Conservation (phyloP, 495 filamentous ascomycete genomes). For the Lophiotrema nucula region DNA sequence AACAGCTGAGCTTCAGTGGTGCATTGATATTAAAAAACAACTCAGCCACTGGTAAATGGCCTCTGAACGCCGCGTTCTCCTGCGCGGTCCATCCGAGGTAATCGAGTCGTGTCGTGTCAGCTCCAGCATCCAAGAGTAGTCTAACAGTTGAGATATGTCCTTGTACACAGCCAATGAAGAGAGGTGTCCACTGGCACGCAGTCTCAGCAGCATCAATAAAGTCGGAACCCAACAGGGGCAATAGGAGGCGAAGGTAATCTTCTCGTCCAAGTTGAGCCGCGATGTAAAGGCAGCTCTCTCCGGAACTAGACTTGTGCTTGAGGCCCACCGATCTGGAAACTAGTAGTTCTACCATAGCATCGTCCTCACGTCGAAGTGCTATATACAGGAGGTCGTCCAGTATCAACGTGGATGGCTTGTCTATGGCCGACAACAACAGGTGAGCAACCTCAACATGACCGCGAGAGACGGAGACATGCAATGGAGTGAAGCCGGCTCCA, state of each 20-base stretch:
- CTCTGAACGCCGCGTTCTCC: constrained; percentile 7
- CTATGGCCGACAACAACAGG: constrained; percentile 5
- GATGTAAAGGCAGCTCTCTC: constrained; percentile 3
- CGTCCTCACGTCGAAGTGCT: constrained; percentile 1
- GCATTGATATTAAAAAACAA: constrained; percentile 3
- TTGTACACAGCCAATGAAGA: constrained; percentile 6
- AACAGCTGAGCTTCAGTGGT: constrained; percentile 1
- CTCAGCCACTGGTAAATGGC: constrained; percentile 5
- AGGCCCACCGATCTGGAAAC: constrained; percentile 8
- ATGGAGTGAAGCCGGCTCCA: constrained; percentile 8
- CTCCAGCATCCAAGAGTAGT: constrained; percentile 5
- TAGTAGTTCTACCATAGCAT: constrained; percentile 5
- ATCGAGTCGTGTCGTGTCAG: constrained; percentile 6
- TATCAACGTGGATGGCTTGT: constrained; percentile 5
- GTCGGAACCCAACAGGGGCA: background rate
- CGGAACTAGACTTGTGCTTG: background rate
- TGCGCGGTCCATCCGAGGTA: constrained; percentile 9
- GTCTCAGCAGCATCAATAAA: constrained; percentile 4
- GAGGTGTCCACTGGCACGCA: constrained; percentile 5
- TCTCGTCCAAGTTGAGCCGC: constrained; percentile 8
- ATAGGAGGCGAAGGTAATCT: constrained; percentile 5
- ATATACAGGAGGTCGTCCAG: constrained; percentile 6
- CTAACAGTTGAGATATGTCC: constrained; percentile 1
- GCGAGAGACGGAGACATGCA: constrained; percentile 5
- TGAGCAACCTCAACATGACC: constrained; percentile 7